phyloP scores from a whole-genome alignment of 1,284 basidiomycete genomes.

The Apiotrichum brassicae region DNA sequence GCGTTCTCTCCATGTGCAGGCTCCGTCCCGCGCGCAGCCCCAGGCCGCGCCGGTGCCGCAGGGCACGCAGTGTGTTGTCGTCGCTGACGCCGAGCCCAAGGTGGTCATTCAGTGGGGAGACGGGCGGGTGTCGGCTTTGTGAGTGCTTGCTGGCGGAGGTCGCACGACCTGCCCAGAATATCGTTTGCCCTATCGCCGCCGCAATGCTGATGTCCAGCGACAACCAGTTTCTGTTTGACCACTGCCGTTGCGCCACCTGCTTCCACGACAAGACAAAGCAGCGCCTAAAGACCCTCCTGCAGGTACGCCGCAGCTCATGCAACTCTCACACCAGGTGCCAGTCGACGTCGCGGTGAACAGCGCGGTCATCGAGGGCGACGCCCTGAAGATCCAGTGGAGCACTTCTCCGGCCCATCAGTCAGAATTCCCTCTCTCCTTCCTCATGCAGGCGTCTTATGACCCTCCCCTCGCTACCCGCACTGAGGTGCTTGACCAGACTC shows the following conservation, averaged over 20 bases:
- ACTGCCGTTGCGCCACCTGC: constrained; percentile 82
- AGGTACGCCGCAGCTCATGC: too few species aligned
- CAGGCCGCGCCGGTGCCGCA: not conserved
- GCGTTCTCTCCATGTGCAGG: too few species aligned
- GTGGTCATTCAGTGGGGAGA: constrained; percentile 6
- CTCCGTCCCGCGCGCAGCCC: not conserved
- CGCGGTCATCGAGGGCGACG: constrained; percentile 12
- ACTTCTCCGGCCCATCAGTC: constrained; percentile 58
- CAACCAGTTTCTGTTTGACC: constrained; percentile 69
- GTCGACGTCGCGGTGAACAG: constrained; percentile 53
- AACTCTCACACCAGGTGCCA: constrained; percentile 57
- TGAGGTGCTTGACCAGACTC: constrained; percentile 7
- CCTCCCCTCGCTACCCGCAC: constrained; percentile 19
- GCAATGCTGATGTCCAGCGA: constrained; percentile 51
- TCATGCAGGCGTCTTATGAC: constrained; percentile 20
- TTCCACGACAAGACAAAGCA: constrained; percentile 89
- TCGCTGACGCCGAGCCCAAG: not conserved
- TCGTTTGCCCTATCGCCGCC: too few species aligned
- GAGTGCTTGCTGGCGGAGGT: too few species aligned
- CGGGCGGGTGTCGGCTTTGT: constrained; percentile 7
- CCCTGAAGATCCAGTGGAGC: constrained; percentile 48
- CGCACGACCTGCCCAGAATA: too few species aligned
- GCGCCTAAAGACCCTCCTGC: constrained; percentile 75
- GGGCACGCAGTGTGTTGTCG: constrained; percentile 13
- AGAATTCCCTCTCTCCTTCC: constrained; percentile 58